Evolutionary conservation across 148 eudicot species (phyloP), one percentile per base, ranked within the genome.

Genomic region (Persicaria maculosa): DNA sequence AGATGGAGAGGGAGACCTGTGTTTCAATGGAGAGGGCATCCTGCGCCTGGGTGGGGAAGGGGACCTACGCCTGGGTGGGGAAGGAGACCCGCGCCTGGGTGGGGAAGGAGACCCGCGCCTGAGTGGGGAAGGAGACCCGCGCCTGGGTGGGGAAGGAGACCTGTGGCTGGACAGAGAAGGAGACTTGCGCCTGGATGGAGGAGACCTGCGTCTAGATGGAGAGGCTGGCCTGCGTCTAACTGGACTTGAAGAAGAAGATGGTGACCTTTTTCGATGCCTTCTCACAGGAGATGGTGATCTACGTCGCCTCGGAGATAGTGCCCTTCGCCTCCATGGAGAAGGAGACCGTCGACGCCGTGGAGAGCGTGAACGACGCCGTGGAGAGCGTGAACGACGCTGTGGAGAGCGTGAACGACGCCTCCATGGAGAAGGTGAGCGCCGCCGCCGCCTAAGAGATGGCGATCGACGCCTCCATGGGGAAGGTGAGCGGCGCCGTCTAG

Each of bases 11-110:
- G 76, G 74, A 6, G 87, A 85, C 80, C 87, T 84, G 59, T 81
- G 85, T n/a, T 77, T 80, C 12, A 71, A 75, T 58, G 77, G 80
- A 55, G 83, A 69, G 5, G 89, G 85, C 59, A 89, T 78, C 81
- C 88, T 87, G 44, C 83, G 89, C 1, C 81, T 75, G 50, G 53
- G 73, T 71, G 87, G 89, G 68, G 83, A 83, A 10, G 75, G 79
- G 67, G 88, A 88, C 61, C 93, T 84, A 44, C 86, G 88, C 20
- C 79, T 72, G 62, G 80, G 76, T 53, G 85, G 74, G 2, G 75
- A 31, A 75, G 89, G 86, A 67, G 85, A 88, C 61, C 93, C 83
- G 46, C 87, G 88, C 20, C 79, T 72, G 62, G 80, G 76, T 53
- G 85, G 74, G 2, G 75, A 31, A 75, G 89, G 87, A 67, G 88